phyloP scores from a whole-genome alignment of 2,329 filamentous ascomycete genomes.

The Trichoderma sp. region DNA sequence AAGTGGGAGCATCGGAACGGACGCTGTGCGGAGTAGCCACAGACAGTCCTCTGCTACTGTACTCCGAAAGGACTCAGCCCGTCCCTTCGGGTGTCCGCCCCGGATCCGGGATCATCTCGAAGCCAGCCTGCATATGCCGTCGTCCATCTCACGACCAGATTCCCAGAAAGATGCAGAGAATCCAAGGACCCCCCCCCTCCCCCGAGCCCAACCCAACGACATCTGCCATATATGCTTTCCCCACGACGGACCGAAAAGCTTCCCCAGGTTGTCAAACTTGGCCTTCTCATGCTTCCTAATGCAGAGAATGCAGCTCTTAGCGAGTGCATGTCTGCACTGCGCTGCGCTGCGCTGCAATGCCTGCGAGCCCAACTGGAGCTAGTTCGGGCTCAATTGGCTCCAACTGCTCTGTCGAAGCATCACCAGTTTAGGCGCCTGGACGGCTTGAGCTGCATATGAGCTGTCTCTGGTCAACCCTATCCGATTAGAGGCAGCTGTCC shows the following conservation, averaged over 20 bases:
- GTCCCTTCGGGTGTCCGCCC: conserved; percentile 13
- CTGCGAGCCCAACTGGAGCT: conserved; percentile 16
- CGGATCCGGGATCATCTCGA: conserved; percentile 7
- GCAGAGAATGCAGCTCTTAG: conserved; percentile 16
- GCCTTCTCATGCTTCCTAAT: neutral
- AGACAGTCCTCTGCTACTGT: neutral
- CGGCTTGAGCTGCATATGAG: neutral
- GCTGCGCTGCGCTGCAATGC: conserved; percentile 12
- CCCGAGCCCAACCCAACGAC: conserved; percentile 1
- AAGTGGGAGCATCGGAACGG: neutral
- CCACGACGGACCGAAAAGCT: conserved; percentile 18
- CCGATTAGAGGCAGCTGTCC: conserved; percentile 1
- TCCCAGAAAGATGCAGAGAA: neutral
- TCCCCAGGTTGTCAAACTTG: conserved; percentile 15
- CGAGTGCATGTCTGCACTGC: conserved; percentile 12
- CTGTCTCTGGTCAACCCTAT: neutral
- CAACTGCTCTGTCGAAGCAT: neutral
- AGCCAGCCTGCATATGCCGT: neutral
- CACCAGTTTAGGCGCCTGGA: conserved; percentile 2
- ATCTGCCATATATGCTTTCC: conserved; percentile 1
- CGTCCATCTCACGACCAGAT: conserved; percentile 1
- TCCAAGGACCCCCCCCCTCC: neutral
- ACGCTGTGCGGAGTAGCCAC: conserved; percentile 5
- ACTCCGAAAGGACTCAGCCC: conserved; percentile 1
- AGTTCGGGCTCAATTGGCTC: neutral